Base-by-base conservation (phyloP, 1,139 yeast species). In the Arxiozyma bovina region DNA sequence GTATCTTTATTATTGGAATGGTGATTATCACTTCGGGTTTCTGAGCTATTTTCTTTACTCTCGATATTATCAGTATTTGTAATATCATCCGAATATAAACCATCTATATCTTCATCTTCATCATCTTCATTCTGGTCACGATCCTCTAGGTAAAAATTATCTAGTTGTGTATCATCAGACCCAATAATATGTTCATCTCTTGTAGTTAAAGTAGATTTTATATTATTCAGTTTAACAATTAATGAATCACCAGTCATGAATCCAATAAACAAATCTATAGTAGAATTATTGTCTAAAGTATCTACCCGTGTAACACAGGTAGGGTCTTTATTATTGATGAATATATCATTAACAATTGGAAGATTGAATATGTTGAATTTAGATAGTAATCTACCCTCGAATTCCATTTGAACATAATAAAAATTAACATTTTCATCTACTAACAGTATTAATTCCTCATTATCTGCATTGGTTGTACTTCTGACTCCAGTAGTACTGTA, bases 81-180 rank as follows among this genome's bases (percentile, higher is more conserved):
- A 21, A 66, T 69, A 34, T 70, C 72, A n/a, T 73, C 76, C 2
- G 55, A 51, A 50, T 54, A 54, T 34, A 68, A 65, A 40, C 67
- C 69, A 20, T 73, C 76, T 22, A 59, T 61, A 20, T 60, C 60
- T 8, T 61, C 64, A 20, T 57, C 62, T 17, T 61, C 63, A 42
- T 55, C 59, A 30, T 57, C 64, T 22, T 47, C 38, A 34, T 23
- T 43, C 22, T 47, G 34, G 17, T 48, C 20, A n/a, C n/a, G 17
- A 7, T 20, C 42, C 3, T 21, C 43, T 20, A 25, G 17, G 42
- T 40, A 45, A n/a, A n/a, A n/a, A 41, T 20, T 38, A 8, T 43
- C 22, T 11, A 25, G 23, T 21, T 41, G 23, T 21, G 15, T 51
- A 34, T 46, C 49, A 11, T 34, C 42, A 21, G 21, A 8, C 17